A percentile compares a stretch with the other conserved stretches of the same genome.
phyloP scores from a whole-genome alignment of 2,329 filamentous ascomycete genomes.

The Penicillium sp. region DNA sequence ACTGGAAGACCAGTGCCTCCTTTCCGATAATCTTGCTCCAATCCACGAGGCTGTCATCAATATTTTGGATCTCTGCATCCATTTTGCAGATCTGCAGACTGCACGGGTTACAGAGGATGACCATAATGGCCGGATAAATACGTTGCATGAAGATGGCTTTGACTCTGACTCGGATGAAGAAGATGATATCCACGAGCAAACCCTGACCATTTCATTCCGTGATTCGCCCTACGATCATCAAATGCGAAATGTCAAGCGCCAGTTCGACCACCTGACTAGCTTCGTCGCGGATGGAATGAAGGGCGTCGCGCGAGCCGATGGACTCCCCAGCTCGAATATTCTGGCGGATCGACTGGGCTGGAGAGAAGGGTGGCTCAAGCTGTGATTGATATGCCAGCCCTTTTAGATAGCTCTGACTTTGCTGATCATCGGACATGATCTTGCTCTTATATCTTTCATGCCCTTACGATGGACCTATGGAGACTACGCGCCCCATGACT shows the following conservation, averaged over 20 bases:
- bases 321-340: conserved; percentile 70
- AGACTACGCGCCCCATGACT: background rate
- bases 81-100: conserved; percentile 59
- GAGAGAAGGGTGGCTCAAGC: conserved; percentile 21
- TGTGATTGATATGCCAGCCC: background rate
- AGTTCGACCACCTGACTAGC: conserved; percentile 61
- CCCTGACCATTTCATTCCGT: conserved; percentile 35
- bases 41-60: conserved; percentile 70
- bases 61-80: conserved; percentile 68
- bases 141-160: conserved; percentile 7
- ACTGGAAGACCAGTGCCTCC: conserved; percentile 64
- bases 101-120: conserved; percentile 21
- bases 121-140: conserved; percentile 1
- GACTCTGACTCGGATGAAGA: conserved; percentile 25
- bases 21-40: conserved; percentile 63
- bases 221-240: conserved; percentile 49
- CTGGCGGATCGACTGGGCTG: conserved; percentile 72
- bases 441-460: conserved; percentile 1
- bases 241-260: conserved; percentile 54
- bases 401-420: background rate
- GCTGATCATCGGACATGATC: background rate
- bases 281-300: conserved; percentile 71
- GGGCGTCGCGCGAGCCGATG: conserved; percentile 68
- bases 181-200: conserved; percentile 40
- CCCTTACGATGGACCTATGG: background rate